Conservation (phyloP, 73 alveolate species). For the Tetrahymena thermophila region DNA sequence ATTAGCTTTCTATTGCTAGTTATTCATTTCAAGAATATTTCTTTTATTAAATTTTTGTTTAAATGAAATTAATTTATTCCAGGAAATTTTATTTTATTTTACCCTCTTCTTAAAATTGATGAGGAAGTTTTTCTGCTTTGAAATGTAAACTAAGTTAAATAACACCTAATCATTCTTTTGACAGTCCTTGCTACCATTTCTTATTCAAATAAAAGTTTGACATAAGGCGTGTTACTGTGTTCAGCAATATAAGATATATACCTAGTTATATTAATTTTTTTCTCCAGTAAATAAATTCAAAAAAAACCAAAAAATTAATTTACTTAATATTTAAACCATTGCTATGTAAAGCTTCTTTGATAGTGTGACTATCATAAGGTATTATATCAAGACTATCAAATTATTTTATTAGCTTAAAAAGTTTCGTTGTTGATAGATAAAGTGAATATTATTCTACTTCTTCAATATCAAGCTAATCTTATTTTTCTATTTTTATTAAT, state of each 20-base stretch:
- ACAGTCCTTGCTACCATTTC: not conserved
- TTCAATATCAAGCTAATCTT: not conserved
- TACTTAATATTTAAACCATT: not conserved
- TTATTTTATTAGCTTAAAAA: not conserved
- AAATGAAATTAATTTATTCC: not conserved
- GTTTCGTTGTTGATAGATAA: not conserved
- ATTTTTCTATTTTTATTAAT: not conserved
- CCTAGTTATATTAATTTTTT: not conserved
- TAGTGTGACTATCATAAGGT: not conserved
- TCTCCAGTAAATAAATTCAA: not conserved
- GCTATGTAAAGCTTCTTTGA: not conserved
- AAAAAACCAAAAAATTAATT: not conserved
- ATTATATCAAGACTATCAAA: not conserved
- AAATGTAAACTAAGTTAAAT: not conserved
- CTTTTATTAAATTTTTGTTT: not conserved
- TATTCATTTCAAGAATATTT: not conserved
- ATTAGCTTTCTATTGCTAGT: not conserved
- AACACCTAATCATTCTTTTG: not conserved
- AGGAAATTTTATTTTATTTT: not conserved
- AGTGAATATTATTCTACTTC: not conserved
- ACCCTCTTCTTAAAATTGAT: not conserved
- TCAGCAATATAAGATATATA: not conserved
- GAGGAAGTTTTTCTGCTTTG: not conserved
- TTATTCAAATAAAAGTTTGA: not conserved
- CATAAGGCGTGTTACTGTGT: not conserved